Conservation (phyloP, 805 yeast genomes). For the Huiozyma naganishii region DNA sequence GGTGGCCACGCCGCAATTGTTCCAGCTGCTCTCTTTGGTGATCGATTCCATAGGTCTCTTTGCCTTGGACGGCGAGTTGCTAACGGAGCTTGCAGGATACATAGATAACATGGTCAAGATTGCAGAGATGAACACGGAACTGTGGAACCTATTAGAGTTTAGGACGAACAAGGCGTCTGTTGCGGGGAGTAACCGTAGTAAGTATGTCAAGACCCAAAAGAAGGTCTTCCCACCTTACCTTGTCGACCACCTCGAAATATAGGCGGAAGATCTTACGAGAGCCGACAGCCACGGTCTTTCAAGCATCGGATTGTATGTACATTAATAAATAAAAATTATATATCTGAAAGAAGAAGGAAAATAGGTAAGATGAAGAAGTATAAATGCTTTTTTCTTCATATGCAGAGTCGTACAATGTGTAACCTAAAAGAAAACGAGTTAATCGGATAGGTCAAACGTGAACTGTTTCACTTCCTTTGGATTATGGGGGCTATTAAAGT, state of each 20-base stretch:
- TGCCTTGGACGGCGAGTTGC: slow-evolving; percentile 19
- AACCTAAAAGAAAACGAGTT: too few relatives aligned
- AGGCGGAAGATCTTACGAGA: not conserved
- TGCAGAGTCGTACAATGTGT: too few relatives aligned
- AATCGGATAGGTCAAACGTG: slow-evolving; percentile 11
- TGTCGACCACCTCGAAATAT: slow-evolving; percentile 23
- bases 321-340: not conserved
- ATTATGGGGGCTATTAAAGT: slow-evolving; percentile 11
- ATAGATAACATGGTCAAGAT: slow-evolving; percentile 19
- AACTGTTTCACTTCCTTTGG: slow-evolving; percentile 16
- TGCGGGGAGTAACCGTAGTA: slow-evolving; percentile 2
- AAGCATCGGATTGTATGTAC: not conserved
- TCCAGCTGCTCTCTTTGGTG: slow-evolving; percentile 23
- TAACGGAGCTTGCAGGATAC: slow-evolving; percentile 16
- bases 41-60: slow-evolving; percentile 28
- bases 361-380: too few relatives aligned
- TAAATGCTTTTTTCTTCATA: too few relatives aligned
- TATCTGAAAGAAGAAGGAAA: not conserved
- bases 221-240: slow-evolving; percentile 17
- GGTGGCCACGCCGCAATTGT: slow-evolving; percentile 16
- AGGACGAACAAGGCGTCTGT: slow-evolving; percentile 6
- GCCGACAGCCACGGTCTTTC: not conserved
- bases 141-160: slow-evolving; percentile 21
- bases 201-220: slow-evolving; percentile 1
- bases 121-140: slow-evolving; percentile 22